phyloP scores from a whole-genome alignment of 805 yeast species.

The Starmerella riodocensis region DNA sequence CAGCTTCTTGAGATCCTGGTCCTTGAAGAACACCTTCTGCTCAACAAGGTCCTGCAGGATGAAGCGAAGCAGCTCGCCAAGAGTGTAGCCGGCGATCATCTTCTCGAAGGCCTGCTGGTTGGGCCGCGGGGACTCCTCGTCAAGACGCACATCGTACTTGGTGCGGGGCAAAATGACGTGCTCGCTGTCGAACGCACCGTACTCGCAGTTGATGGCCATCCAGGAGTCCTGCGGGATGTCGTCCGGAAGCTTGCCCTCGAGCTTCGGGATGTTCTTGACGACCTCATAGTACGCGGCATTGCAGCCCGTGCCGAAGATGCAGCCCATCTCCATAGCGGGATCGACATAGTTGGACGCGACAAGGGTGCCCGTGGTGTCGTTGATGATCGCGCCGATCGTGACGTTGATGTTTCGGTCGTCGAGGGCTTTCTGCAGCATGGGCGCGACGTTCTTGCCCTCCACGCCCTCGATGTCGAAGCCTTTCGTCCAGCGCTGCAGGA shows the following conservation, averaged over 20 bases:
- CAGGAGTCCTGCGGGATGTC: constrained; percentile 53
- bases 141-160: constrained; percentile 69
- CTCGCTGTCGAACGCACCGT: constrained; percentile 94
- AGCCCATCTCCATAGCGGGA: constrained; percentile 80
- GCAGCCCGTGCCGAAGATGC: constrained; percentile 94
- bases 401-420: constrained; percentile 56
- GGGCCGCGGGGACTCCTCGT: constrained; percentile 82
- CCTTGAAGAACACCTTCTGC: constrained; percentile 52
- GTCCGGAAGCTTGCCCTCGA: constrained; percentile 51
- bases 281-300: constrained; percentile 91
- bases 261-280: constrained; percentile 61
- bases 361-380: constrained; percentile 94
- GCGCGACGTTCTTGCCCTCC: constrained; percentile 89
- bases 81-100: constrained; percentile 92
- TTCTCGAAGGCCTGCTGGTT: constrained; percentile 93
- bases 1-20: constrained; percentile 55
- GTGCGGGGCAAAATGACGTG: constrained; percentile 76
- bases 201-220: constrained; percentile 97
- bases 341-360: constrained; percentile 92
- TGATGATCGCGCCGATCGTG: constrained; percentile 79
- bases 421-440: constrained; percentile 71
- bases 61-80: constrained; percentile 83
- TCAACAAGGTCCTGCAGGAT: constrained; percentile 58
- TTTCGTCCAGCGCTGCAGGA: constrained; percentile 92
- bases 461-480: constrained; percentile 90